A percentile compares a stretch with the other conserved stretches of the same genome.
These are phyloP conservation scores for Saccharum officinarum DNA, from an alignment of 176 grass and related monocot species.

Conservation along the genomic window DNA sequence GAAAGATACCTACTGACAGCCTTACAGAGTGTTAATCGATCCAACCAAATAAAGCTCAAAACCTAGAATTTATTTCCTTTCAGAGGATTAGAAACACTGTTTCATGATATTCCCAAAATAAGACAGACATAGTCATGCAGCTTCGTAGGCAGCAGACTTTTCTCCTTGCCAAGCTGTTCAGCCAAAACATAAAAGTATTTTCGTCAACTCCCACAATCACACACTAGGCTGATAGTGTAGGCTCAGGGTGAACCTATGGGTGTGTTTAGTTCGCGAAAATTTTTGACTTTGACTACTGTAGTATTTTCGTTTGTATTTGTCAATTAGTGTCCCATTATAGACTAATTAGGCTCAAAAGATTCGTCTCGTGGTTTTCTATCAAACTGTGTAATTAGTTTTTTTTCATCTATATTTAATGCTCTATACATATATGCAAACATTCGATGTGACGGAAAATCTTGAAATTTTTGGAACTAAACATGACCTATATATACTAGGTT, in stretches of 20 bases:
- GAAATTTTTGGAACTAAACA: too few relatives aligned
- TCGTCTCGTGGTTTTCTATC: too few relatives aligned
- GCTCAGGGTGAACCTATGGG: neutral
- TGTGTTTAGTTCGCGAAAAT: too few relatives aligned
- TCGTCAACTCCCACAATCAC: slow-evolving; percentile 30
- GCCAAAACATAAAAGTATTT: neutral
- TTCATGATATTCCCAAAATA: neutral
- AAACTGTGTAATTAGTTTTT: too few relatives aligned
- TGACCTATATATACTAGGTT: neutral
- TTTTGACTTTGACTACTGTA: too few relatives aligned
- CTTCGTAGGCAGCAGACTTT: neutral
- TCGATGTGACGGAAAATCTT: too few relatives aligned
- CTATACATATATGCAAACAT: too few relatives aligned
- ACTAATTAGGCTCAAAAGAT: too few relatives aligned
- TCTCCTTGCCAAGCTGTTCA: neutral
- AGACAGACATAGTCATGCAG: neutral
- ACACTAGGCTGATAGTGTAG: neutral
- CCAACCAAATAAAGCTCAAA: neutral
- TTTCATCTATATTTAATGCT: too few relatives aligned
- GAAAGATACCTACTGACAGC: slow-evolving; percentile 4
- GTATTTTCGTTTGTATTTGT: too few relatives aligned
- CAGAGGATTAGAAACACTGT: neutral
- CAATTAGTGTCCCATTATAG: too few relatives aligned
- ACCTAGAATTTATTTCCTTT: neutral
- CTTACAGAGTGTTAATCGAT: neutral